Percentiles rank a stretch among this genome's conserved stretches.
Evolutionary conservation across 1,284 basidiomycete genomes (phyloP).

Genomic region (Stygiomarasmius scandens): DNA sequence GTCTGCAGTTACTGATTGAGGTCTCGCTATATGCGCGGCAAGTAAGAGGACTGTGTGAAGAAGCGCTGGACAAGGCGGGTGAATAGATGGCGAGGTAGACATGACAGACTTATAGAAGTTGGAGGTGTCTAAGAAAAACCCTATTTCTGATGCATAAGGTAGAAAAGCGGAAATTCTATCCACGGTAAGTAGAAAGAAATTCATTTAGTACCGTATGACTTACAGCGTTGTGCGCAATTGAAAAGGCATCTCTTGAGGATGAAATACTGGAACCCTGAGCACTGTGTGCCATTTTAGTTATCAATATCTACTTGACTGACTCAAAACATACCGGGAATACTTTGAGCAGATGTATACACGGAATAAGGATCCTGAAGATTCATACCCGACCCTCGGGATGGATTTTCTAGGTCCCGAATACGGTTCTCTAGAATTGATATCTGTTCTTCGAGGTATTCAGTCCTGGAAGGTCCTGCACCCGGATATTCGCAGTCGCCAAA

Average conservation of each 20-base stretch:
- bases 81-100: background rate
- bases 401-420: conserved; percentile 17
- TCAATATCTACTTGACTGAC: too few species aligned
- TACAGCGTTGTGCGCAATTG: too few species aligned
- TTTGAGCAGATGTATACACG: too few species aligned
- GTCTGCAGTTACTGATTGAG: background rate
- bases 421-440: conserved; percentile 15
- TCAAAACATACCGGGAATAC: too few species aligned
- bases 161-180: conserved; percentile 37
- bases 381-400: background rate
- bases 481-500: conserved; percentile 20
- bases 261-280: too few species aligned
- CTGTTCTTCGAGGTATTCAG: conserved; percentile 15
- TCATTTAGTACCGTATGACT: too few species aligned
- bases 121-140: conserved; percentile 40
- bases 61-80: background rate
- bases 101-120: conserved; percentile 22
- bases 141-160: conserved; percentile 33
- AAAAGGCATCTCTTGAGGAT: too few species aligned
- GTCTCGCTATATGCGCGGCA: background rate
- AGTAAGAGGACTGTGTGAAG: background rate
- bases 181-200: too few species aligned
- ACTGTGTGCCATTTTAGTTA: background rate
- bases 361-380: conserved; percentile 13
- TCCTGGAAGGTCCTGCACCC: conserved; percentile 10